Base-by-base conservation (phyloP, 75 land plant species). In the Pseudotsuga menziesii region DNA sequence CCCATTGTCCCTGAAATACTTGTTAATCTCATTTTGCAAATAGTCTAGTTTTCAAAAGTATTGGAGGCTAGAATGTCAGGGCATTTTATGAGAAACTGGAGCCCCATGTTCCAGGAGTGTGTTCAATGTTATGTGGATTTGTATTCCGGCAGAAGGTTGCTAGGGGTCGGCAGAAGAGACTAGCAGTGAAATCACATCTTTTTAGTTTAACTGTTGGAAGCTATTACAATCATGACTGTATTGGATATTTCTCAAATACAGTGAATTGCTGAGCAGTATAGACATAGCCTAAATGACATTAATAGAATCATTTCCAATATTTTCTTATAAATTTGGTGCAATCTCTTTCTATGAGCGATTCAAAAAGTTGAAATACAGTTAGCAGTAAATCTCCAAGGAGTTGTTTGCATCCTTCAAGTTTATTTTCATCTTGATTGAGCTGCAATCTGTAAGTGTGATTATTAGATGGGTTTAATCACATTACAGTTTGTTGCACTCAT, bases 361-460 rank as follows among this genome's bases (percentile, higher is more conserved):
- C 39, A 19, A 64, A 35, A 20, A 67, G 20, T 67, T 67, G 54
- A 48, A 48, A 48, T 9, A 9, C 54, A 48, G 54, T 7, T 23
- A 67, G 39, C 32, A 39, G 17, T 19, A 39, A 67, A 20, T 32
- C 26, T 29, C 57, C 75, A 56, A 29, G 62, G 36, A 74, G 32
- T 57, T 74, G 6, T 56, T 57, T 74, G 75, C n/a, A 19, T 36
- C 48, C 32, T 36, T 67, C 39, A 67, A 17, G 44, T 67, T 67
- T 67, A 39, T 32, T 67, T 67, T 67, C 3, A 16, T 23, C 36
- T 5, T 74, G 23, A 54, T 23, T 74, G 23, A 59, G 25, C 59
- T 74, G 29, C 35, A 74, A 25, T 74, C 75, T 25, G 15, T 11
- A 16, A 55, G 8, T 52, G 26, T 67, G 27, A 35, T n/a, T 39